These are phyloP conservation scores for Fusarium buxicola DNA, from an alignment of 2,329 filamentous ascomycete species.

Conservation along the genomic window DNA sequence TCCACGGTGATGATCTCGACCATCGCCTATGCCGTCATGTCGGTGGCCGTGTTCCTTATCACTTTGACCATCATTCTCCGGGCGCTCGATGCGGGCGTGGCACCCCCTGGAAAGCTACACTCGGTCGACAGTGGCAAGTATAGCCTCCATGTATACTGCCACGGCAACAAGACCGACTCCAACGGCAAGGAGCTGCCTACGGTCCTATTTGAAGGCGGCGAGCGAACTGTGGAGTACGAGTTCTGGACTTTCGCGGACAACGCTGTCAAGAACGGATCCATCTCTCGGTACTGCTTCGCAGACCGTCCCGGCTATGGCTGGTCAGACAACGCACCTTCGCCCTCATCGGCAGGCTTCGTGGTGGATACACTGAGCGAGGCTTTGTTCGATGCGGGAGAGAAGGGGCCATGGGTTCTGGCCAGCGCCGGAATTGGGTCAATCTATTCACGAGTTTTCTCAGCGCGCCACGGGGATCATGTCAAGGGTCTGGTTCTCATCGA, in stretches of 20 bases:
- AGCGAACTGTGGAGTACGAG: slow-evolving; percentile 80
- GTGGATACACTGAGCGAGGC: slow-evolving; percentile 90
- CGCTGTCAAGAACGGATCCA: slow-evolving; percentile 81
- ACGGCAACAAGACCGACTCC: slow-evolving; percentile 73
- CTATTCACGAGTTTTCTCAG: slow-evolving; percentile 91
- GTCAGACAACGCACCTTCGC: slow-evolving; percentile 91
- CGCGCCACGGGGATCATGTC: slow-evolving; percentile 80
- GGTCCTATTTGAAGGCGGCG: slow-evolving; percentile 86
- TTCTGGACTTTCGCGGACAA: slow-evolving; percentile 84
- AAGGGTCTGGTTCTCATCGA: slow-evolving; percentile 87
- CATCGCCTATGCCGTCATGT: slow-evolving; percentile 75
- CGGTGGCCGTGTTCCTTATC: slow-evolving; percentile 76
- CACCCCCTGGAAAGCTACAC: slow-evolving; percentile 79
- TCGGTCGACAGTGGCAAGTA: slow-evolving; percentile 88
- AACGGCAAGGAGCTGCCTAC: slow-evolving; percentile 73
- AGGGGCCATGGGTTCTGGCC: slow-evolving; percentile 88
- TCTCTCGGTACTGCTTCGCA: slow-evolving; percentile 92
- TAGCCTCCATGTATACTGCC: slow-evolving; percentile 84
- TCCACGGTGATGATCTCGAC: slow-evolving; percentile 80
- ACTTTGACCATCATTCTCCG: slow-evolving; percentile 84
- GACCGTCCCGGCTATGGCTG: slow-evolving; percentile 92
- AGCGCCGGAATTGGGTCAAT: slow-evolving; percentile 89
- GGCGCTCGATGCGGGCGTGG: slow-evolving; percentile 79
- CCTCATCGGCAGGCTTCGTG: slow-evolving; percentile 93
- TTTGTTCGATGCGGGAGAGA: slow-evolving; percentile 81